Evolutionary conservation across 164 flowering plant species (phyloP).

Genomic region (Vitis rupestris): DNA sequence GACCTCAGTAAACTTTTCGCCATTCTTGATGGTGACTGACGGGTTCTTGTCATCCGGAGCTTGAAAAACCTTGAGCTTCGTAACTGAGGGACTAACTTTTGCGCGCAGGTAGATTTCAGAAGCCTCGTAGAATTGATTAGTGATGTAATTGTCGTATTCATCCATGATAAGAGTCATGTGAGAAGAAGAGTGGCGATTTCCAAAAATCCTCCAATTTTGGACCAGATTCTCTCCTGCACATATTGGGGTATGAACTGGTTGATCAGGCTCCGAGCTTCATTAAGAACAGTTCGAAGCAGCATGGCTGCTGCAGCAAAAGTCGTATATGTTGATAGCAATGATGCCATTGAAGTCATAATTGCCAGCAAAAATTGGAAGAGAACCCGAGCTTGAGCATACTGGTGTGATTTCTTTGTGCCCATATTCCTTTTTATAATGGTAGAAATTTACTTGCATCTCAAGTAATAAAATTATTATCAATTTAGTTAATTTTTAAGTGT

Average conservation of each 20-base stretch:
- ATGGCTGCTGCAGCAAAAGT: no score
- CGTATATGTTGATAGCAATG: not conserved
- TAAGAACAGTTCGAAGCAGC: constrained; percentile 5
- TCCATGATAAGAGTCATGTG: constrained; percentile 3
- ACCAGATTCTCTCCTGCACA: constrained; percentile 7
- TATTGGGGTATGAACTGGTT: constrained; percentile 13
- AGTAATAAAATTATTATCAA: no score
- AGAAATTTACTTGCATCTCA: no score
- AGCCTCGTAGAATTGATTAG: constrained; percentile 14
- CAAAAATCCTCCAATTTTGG: constrained; percentile 7
- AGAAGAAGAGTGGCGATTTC: constrained; percentile 1
- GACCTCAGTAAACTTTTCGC: constrained; percentile 5
- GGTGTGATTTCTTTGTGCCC: no score
- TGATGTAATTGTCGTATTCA: constrained; percentile 1
- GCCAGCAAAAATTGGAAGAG: no score
- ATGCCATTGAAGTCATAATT: no score
- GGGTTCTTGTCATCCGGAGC: constrained; percentile 2
- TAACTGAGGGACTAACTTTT: not conserved
- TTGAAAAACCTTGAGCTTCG: constrained; percentile 4
- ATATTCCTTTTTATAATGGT: no score
- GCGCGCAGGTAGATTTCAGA: constrained; percentile 8
- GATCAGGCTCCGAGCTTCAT: constrained; percentile 9
- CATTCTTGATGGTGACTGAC: not conserved
- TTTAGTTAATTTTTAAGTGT: no score
- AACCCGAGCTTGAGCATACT: no score